These are phyloP conservation scores for Immersiporthe knoxdaviesiana DNA, from an alignment of 2,329 filamentous ascomycete species.

Conservation along the genomic window DNA sequence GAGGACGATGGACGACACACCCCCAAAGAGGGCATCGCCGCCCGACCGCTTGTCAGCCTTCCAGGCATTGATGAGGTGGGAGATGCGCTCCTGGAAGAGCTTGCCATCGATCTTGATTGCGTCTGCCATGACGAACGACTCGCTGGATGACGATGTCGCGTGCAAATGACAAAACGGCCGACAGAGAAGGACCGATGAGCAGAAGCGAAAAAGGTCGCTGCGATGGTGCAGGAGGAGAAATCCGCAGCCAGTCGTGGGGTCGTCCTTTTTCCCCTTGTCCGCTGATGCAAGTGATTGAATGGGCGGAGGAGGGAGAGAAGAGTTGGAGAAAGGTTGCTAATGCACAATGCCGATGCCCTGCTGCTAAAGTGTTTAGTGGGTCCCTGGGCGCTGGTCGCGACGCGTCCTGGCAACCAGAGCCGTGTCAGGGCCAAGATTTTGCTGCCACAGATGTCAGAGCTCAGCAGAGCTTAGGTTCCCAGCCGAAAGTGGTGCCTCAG, in stretches of 20 bases:
- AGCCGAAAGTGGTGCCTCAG: conserved; percentile 5
- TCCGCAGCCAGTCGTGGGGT: conserved; percentile 6
- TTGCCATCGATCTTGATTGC: conserved; percentile 90
- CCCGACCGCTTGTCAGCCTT: conserved; percentile 92
- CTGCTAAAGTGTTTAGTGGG: conserved; percentile 18
- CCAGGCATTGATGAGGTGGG: conserved; percentile 87
- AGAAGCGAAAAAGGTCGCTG: conserved; percentile 27
- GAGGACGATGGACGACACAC: conserved; percentile 83
- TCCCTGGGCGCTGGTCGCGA: conserved; percentile 5
- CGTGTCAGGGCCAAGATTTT: neutral
- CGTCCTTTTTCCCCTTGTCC: neutral
- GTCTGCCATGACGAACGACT: conserved; percentile 64
- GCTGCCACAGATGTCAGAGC: neutral
- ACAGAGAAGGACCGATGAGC: conserved; percentile 25
- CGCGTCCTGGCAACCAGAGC: conserved; percentile 6
- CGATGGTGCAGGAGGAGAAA: conserved; percentile 16
- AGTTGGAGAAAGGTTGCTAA: conserved; percentile 12
- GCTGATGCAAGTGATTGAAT: conserved; percentile 5
- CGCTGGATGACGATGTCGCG: conserved; percentile 28
- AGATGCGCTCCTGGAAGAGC: conserved; percentile 90
- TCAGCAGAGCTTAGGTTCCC: too few species aligned
- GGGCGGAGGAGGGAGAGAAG: neutral
- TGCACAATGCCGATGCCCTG: conserved; percentile 2
- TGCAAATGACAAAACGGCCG: conserved; percentile 25
- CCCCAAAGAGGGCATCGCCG: conserved; percentile 82